A percentile compares a stretch with the other conserved stretches of the same genome.
phyloP scores from a whole-genome alignment of 106 monocot genomes.

The Xerophyta viscosa region DNA sequence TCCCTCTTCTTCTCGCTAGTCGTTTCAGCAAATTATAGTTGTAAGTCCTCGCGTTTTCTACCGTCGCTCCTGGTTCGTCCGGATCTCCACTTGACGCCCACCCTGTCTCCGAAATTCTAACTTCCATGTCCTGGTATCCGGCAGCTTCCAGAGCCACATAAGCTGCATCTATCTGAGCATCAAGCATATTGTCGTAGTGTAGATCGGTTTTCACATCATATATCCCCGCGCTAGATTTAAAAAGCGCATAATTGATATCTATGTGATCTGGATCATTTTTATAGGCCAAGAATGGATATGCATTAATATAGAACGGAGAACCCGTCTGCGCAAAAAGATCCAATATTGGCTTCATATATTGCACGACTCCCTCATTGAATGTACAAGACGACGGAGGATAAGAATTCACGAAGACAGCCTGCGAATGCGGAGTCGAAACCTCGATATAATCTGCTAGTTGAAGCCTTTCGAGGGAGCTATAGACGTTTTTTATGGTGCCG shows the following conservation, averaged over 20 bases:
- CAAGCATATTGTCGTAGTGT: slow-evolving; percentile 96
- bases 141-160: slow-evolving; percentile 72
- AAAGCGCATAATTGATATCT: slow-evolving; percentile 76
- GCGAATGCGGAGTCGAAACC: slow-evolving; percentile 70
- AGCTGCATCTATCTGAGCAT: slow-evolving; percentile 79
- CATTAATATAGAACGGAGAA: slow-evolving; percentile 65
- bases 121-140: slow-evolving; percentile 67
- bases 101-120: slow-evolving; percentile 78
- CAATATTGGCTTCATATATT: slow-evolving; percentile 66
- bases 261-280: slow-evolving; percentile 74
- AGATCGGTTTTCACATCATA: slow-evolving; percentile 59
- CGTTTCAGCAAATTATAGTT: slow-evolving; percentile 79
- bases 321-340: slow-evolving; percentile 51
- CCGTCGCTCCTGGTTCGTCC: slow-evolving; percentile 61
- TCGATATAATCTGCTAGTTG: slow-evolving; percentile 44
- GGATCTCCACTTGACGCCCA: slow-evolving; percentile 80
- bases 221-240: slow-evolving; percentile 57
- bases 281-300: slow-evolving; percentile 89
- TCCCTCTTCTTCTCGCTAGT: slow-evolving; percentile 71
- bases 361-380: slow-evolving; percentile 42
- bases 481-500: slow-evolving; percentile 67
- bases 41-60: slow-evolving; percentile 68
- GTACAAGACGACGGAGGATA: slow-evolving; percentile 78
- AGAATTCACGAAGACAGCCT: slow-evolving; percentile 68
- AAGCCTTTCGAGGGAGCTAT: slow-evolving; percentile 42